Evolutionary conservation across 306 rosid genomes (phyloP).

Genomic region (Oxytropis ochrocephala): DNA sequence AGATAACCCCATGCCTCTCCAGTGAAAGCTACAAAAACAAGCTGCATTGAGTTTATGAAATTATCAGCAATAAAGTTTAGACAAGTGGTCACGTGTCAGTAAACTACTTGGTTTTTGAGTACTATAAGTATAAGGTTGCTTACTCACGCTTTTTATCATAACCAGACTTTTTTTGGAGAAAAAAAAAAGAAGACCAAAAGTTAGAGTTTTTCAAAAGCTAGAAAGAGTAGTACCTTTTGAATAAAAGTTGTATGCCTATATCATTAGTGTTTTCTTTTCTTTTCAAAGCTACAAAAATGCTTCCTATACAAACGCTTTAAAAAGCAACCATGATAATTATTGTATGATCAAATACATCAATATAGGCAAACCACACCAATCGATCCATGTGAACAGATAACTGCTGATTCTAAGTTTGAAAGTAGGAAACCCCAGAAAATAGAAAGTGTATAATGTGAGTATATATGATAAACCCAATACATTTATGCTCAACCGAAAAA

Average conservation of each 20-base stretch:
- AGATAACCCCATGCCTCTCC: constrained; percentile 98
- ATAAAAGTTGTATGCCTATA: neutral
- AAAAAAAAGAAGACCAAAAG: neutral
- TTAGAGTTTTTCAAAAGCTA: neutral
- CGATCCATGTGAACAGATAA: neutral
- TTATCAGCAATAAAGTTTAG: constrained; percentile 23
- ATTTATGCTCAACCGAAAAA: neutral
- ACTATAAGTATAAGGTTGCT: neutral
- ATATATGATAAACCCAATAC: neutral
- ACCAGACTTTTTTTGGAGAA: neutral
- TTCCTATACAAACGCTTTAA: neutral
- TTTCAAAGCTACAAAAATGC: neutral
- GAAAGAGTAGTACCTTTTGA: neutral
- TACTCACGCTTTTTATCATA: neutral
- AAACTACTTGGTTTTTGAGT: constrained; percentile 3
- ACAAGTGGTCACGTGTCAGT: neutral
- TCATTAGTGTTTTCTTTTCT: neutral
- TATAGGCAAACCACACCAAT: neutral
- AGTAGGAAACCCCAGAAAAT: neutral
- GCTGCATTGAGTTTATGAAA: constrained; percentile 58
- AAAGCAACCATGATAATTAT: neutral
- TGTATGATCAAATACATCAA: neutral
- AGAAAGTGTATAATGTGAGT: neutral
- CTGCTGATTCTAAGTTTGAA: neutral
- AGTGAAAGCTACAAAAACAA: constrained; percentile 76